phyloP scores from a whole-genome alignment of 768 basidiomycete species.

The Lactifluus pinguis region DNA sequence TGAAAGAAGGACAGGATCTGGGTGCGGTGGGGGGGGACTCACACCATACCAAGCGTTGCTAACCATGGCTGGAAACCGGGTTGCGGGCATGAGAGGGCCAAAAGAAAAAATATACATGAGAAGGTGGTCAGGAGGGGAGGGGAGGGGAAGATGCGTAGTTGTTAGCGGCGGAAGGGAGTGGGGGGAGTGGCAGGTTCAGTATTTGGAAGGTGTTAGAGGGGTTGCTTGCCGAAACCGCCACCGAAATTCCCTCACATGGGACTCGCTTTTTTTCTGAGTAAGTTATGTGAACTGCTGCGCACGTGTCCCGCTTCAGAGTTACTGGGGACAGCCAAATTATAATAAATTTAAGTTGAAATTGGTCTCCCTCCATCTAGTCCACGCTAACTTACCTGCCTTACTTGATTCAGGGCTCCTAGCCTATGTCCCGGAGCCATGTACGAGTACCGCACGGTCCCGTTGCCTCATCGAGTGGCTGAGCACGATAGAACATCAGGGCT shows the following conservation, averaged over 20 bases:
- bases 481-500: background rate
- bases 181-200: background rate
- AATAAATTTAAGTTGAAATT: conserved; percentile 5
- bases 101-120: no score
- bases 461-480: conserved; percentile 3
- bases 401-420: background rate
- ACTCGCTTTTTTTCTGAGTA: background rate
- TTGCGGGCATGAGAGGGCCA: background rate
- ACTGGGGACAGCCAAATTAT: background rate
- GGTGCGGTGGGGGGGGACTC: no score
- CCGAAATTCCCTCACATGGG: conserved; percentile 1
- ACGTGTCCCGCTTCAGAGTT: conserved; percentile 11
- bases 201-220: conserved; percentile 2
- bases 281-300: background rate
- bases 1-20: no score
- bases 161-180: background rate
- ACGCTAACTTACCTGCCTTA: conserved; percentile 1
- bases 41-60: background rate
- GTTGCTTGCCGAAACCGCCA: background rate
- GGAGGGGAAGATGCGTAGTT: background rate
- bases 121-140: background rate
- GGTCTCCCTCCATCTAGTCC: background rate
- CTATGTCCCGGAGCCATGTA: conserved; percentile 1
- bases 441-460: background rate
- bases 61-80: background rate